Evolutionary conservation across 83 land plant species (phyloP).

Genomic region (Thuja plicata): DNA sequence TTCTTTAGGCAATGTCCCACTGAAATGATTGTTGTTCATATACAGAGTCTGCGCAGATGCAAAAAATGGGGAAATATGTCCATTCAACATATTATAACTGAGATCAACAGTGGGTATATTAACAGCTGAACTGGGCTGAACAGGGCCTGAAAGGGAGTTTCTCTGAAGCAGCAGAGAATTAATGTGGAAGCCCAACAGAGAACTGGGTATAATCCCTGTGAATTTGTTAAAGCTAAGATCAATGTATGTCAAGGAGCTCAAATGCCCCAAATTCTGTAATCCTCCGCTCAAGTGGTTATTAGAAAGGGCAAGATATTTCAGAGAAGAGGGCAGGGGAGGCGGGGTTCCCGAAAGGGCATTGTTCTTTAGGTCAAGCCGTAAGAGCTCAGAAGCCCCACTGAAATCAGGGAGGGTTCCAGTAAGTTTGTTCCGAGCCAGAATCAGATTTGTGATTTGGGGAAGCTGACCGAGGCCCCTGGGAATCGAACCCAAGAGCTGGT

Average conservation of each 20-base stretch:
- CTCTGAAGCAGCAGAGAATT: conserved; percentile 57
- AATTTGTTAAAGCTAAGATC: conserved; percentile 63
- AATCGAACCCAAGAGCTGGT: conserved; percentile 47
- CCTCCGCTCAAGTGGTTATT: conserved; percentile 43
- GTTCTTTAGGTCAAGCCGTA: conserved; percentile 39
- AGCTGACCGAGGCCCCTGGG: conserved; percentile 39
- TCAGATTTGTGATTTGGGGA: conserved; percentile 43
- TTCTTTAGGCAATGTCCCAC: conserved; percentile 55
- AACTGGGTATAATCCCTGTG: conserved; percentile 49
- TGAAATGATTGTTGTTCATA: conserved; percentile 66
- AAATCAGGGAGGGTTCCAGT: conserved; percentile 45
- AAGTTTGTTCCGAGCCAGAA: conserved; percentile 49
- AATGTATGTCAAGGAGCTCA: conserved; percentile 34
- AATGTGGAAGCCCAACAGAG: conserved; percentile 49
- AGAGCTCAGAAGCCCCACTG: conserved; percentile 16
- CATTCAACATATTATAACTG: conserved; percentile 61
- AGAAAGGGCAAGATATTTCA: conserved; percentile 48
- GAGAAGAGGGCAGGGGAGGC: conserved; percentile 32
- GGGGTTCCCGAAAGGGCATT: conserved; percentile 37
- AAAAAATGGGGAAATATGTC: conserved; percentile 49
- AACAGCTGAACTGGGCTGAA: conserved; percentile 33
- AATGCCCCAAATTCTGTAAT: conserved; percentile 23
- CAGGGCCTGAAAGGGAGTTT: conserved; percentile 51
- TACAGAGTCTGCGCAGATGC: conserved; percentile 61
- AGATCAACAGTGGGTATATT: conserved; percentile 47